phyloP scores from a whole-genome alignment of 225 moss, liverwort and hornwort genomes.

The Anthoceros angustus region DNA sequence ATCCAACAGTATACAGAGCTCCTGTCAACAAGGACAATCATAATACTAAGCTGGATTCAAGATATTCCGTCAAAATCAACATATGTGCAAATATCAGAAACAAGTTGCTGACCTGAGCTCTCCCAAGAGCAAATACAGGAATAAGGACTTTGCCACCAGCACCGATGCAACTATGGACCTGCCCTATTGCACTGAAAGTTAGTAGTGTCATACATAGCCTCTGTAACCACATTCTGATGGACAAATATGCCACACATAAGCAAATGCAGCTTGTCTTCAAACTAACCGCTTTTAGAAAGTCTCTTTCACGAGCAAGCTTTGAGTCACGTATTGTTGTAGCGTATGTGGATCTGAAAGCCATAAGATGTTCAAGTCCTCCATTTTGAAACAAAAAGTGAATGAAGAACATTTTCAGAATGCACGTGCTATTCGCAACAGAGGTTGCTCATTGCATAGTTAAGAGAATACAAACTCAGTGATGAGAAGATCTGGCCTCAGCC shows the following conservation, averaged over 20 bases:
- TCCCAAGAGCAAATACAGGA: constrained; percentile 93
- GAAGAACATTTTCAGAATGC: neutral
- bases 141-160: constrained; percentile 94
- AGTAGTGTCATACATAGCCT: neutral
- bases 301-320: constrained; percentile 84
- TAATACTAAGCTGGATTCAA: neutral
- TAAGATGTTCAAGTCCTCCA: neutral
- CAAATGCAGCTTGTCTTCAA: neutral
- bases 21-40: constrained; percentile 20
- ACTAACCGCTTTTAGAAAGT: constrained; percentile 73
- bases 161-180: constrained; percentile 87
- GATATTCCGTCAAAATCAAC: neutral
- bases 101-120: constrained; percentile 53
- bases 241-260: neutral
- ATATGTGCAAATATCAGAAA: neutral
- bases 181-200: constrained; percentile 4
- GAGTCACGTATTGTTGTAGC: constrained; percentile 95
- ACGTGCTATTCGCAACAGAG: neutral
- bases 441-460: neutral
- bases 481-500: constrained; percentile 81
- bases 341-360: constrained; percentile 64
- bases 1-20: constrained; percentile 84
- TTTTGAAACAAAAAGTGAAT: neutral
- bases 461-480: constrained; percentile 59
- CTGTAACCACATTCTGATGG: constrained; percentile 4